Conservation (phyloP, 768 basidiomycete species). For the Exidia glandulosa region DNA sequence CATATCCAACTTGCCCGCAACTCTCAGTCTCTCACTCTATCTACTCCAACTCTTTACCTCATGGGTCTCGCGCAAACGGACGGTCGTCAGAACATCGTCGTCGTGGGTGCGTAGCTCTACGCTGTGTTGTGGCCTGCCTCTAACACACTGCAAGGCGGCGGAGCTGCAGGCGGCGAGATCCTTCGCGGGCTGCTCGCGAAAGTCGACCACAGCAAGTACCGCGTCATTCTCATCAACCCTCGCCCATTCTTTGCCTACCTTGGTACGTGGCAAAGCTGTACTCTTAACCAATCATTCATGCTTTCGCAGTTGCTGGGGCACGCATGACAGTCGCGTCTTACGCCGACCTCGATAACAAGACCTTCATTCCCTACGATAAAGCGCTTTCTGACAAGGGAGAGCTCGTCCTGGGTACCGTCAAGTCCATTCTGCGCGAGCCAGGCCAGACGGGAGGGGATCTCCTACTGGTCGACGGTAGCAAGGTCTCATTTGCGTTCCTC, state of each 20-base stretch:
- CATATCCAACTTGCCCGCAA: too few species aligned
- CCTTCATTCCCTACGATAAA: constrained; percentile 41
- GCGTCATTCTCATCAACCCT: constrained; percentile 43
- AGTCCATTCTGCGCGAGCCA: constrained; percentile 4
- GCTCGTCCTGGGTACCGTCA: constrained; percentile 24
- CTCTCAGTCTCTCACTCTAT: too few species aligned
- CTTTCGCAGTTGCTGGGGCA: constrained; percentile 14
- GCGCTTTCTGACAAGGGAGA: constrained; percentile 37
- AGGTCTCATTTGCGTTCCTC: constrained; percentile 40
- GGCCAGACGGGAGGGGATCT: constrained; percentile 34
- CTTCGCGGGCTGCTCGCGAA: constrained; percentile 8
- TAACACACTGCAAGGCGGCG: background rate
- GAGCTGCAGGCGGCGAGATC: background rate
- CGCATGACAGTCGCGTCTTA: constrained; percentile 41
- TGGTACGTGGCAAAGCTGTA: constrained; percentile 19
- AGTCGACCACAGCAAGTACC: constrained; percentile 36
- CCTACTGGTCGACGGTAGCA: constrained; percentile 38
- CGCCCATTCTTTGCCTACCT: constrained; percentile 40
- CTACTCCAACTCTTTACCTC: too few species aligned
- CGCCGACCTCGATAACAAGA: constrained; percentile 31
- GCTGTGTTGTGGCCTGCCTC: too few species aligned
- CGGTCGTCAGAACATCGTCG: background rate
- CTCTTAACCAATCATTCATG: background rate
- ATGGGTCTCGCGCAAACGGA: too few species aligned
- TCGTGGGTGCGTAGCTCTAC: background rate